Conservation (phyloP, 1,284 basidiomycete genomes). For the Microbotryomycetes sp. region DNA sequence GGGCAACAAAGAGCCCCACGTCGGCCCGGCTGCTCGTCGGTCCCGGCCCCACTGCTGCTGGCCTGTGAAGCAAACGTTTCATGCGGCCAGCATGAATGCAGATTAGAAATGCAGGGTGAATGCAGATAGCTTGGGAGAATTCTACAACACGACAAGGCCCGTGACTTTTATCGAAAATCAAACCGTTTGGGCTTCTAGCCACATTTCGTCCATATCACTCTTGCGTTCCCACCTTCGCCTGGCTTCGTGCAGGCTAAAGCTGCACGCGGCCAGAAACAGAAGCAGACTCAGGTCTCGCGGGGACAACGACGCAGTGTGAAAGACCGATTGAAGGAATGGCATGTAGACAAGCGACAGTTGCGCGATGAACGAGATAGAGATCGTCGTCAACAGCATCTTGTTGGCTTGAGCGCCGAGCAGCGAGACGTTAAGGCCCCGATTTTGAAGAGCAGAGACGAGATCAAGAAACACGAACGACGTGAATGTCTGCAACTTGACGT, state of each 20-base stretch:
- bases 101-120: too few relatives aligned
- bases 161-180: too few relatives aligned
- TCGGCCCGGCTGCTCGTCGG: background rate
- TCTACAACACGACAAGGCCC: too few relatives aligned
- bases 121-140: too few relatives aligned
- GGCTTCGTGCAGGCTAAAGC: constrained; percentile 69
- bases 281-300: constrained; percentile 64
- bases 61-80: too few relatives aligned
- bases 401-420: constrained; percentile 60
- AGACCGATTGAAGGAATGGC: constrained; percentile 80
- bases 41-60: background rate
- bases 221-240: constrained; percentile 68
- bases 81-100: too few relatives aligned
- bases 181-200: constrained; percentile 4
- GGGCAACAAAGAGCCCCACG: background rate
- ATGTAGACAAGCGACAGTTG: constrained; percentile 84
- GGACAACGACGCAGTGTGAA: constrained; percentile 80
- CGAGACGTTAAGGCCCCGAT: constrained; percentile 64
- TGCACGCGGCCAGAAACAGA: constrained; percentile 59
- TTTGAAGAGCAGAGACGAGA: constrained; percentile 88
- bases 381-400: constrained; percentile 79
- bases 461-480: constrained; percentile 95
- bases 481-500: constrained; percentile 61
- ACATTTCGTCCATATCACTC: constrained; percentile 32
- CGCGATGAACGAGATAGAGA: constrained; percentile 71